Evolutionary conservation across 2,329 filamentous ascomycete genomes (phyloP), one percentile per base, ranked within the genome.

Genomic region (Rutstroemia sp.): DNA sequence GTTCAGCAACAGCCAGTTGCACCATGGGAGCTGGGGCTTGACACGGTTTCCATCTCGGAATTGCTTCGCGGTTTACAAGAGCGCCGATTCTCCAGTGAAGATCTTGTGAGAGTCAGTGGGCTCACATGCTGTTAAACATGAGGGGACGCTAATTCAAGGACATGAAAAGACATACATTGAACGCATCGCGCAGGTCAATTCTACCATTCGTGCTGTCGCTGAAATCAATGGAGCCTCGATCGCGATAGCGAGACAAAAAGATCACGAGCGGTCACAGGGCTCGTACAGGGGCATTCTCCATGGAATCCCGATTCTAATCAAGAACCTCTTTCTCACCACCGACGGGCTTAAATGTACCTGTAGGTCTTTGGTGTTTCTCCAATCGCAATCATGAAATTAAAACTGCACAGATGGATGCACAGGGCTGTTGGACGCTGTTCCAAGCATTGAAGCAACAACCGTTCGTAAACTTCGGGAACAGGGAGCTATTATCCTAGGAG

Each of bases 291-390:
- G 65, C 2, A 76, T 76, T 12, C 69, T 82, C 1, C 78, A 83
- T 65, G 80, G 80, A 3, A 73, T 83, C 3, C 80, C 80, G 0
- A 76, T 83, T 42, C 67, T 83, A 16, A 75, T 83, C 68, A 83
- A 83, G 67, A 78, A 81, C 65, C 80, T 80, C 62, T 82, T 83
- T 49, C 78, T 80, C 80, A 78, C 76, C 78, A 64, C 81, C 77
- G 57, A 80, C 78, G 48, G 2, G 60, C 80, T 82, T 77, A 76
- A 80, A 63, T 82, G 27, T 5, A 60, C 57, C 17, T 73, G 79
- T 21, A 80, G 80, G 12, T 53, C 30, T 12, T 34, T 34, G 30
- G 10, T 34, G 9, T 41, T 21, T 10, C 17, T 38, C 17, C 9
- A 25, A 14, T 3, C 38, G 23, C 12, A 4, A 8, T 2, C 25